A percentile compares a stretch with the other conserved stretches of the same genome.
These are phyloP conservation scores for Talaromyces piceae DNA, from an alignment of 2,329 filamentous ascomycete species.

Conservation along the genomic window DNA sequence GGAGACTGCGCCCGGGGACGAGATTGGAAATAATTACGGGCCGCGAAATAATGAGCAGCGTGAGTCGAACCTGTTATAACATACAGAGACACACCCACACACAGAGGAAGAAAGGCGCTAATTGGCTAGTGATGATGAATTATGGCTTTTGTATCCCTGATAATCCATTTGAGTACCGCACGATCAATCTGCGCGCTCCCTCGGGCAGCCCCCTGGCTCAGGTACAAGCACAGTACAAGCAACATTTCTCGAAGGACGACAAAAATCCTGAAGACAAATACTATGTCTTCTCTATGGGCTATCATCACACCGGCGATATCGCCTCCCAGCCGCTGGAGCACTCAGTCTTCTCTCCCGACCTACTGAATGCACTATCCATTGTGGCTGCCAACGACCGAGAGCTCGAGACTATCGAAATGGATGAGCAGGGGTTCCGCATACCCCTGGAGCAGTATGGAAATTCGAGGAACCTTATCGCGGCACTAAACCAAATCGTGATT, in stretches of 20 bases:
- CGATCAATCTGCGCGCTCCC: conserved; percentile 33
- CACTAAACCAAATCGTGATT: conserved; percentile 34
- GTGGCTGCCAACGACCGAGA: conserved; percentile 37
- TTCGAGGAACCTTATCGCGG: conserved; percentile 31
- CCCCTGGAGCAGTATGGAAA: conserved; percentile 23
- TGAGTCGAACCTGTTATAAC: too few species aligned
- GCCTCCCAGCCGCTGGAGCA: conserved; percentile 28
- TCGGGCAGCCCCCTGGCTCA: conserved; percentile 31
- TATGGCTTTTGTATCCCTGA: conserved; percentile 40
- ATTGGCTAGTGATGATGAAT: conserved; percentile 37
- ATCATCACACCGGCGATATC: conserved; percentile 29
- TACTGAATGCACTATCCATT: conserved; percentile 36
- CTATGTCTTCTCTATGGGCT: conserved; percentile 39
- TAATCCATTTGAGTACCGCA: conserved; percentile 39
- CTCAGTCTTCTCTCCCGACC: conserved; percentile 36
- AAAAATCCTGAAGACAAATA: conserved; percentile 26
- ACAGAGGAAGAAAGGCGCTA: too few species aligned
- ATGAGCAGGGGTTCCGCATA: conserved; percentile 23
- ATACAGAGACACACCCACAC: too few species aligned
- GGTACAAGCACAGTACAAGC: conserved; percentile 27
- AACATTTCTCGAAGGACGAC: conserved; percentile 24
- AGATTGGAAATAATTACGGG: conserved; percentile 65
- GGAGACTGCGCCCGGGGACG: conserved; percentile 44
- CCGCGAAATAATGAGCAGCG: conserved; percentile 66
- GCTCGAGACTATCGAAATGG: conserved; percentile 26